Conservation (phyloP, 1,139 yeast genomes). For the Hanseniaspora uvarum region DNA sequence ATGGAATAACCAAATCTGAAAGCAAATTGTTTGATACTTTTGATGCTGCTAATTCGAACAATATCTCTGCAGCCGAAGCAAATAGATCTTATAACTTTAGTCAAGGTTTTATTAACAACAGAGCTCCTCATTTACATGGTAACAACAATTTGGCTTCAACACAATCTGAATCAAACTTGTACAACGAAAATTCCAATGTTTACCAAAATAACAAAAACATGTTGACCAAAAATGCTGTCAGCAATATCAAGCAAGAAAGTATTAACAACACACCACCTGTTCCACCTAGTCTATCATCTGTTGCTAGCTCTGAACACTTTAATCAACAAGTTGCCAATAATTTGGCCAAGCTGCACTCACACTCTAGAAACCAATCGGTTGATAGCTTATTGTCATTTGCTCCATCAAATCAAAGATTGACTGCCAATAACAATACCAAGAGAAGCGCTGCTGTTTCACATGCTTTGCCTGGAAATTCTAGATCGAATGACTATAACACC, state of each 20-base stretch:
- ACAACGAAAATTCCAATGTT: neutral
- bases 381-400: slow-evolving; percentile 15
- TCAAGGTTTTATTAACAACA: neutral
- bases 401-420: slow-evolving; percentile 3
- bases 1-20: slow-evolving; percentile 22
- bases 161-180: slow-evolving; percentile 2
- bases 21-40: slow-evolving; percentile 64
- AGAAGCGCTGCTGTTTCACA: neutral
- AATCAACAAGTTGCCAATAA: slow-evolving; percentile 13
- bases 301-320: slow-evolving; percentile 17
- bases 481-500: neutral
- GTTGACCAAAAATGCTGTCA: slow-evolving; percentile 12
- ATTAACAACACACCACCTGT: neutral
- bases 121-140: neutral
- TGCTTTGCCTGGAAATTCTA: neutral
- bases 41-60: slow-evolving; percentile 45
- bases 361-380: slow-evolving; percentile 16
- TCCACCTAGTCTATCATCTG: slow-evolving; percentile 12
- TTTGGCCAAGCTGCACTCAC: slow-evolving; percentile 16
- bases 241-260: slow-evolving; percentile 10
- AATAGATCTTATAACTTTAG: slow-evolving; percentile 1
- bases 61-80: slow-evolving; percentile 28
- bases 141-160: neutral
- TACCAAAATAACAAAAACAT: neutral
- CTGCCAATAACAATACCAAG: neutral